Conservation (phyloP, 2,329 filamentous ascomycete genomes). For the Stachybotrys elegans region DNA sequence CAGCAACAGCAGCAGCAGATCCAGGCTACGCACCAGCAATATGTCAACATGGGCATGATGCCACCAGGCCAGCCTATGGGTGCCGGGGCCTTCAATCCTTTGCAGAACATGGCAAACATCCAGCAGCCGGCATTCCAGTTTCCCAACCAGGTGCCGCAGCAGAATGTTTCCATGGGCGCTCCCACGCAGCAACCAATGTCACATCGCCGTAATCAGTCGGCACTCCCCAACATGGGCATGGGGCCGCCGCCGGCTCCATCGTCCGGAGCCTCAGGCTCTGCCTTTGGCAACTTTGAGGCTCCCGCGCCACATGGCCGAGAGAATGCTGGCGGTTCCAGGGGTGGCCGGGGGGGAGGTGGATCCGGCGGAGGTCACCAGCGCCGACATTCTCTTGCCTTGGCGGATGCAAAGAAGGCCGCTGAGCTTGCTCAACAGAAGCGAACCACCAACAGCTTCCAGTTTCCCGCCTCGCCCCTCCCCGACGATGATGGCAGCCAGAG, state of each 20-base stretch:
- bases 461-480: constrained; percentile 64
- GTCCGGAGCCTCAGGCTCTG: constrained; percentile 75
- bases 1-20: constrained; percentile 98
- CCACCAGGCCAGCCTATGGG: constrained; percentile 73
- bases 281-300: constrained; percentile 74
- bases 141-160: constrained; percentile 69
- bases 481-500: constrained; percentile 39
- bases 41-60: constrained; percentile 95
- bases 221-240: constrained; percentile 87
- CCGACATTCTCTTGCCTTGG: constrained; percentile 88
- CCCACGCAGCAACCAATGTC: constrained; percentile 74
- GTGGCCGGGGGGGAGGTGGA: constrained; percentile 59
- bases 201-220: constrained; percentile 97
- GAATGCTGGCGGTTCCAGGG: constrained; percentile 54
- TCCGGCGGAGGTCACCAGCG: constrained; percentile 72
- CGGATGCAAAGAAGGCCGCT: constrained; percentile 95
- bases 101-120: constrained; percentile 77
- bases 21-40: constrained; percentile 93
- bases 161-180: constrained; percentile 68
- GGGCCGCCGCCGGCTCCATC: constrained; percentile 86
- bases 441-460: constrained; percentile 91
- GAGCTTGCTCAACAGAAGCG: constrained; percentile 95
- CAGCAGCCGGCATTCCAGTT: constrained; percentile 87
- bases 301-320: constrained; percentile 33
- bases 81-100: constrained; percentile 66